Base-by-base conservation (phyloP, 1,284 basidiomycete species). In the Chalciporus sp. region DNA sequence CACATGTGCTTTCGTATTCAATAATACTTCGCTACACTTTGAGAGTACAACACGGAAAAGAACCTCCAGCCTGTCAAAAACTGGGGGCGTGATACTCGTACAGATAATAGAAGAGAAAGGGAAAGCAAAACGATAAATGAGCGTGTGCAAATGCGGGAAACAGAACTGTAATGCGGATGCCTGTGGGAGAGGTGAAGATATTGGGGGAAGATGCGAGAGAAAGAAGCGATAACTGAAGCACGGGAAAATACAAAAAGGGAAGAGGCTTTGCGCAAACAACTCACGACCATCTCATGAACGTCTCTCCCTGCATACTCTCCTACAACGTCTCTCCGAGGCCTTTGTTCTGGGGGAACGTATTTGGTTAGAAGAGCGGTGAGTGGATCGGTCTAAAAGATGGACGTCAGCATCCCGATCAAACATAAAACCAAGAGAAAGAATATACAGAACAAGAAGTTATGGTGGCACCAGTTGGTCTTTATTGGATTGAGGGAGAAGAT, bases 341-440 rank as follows among this genome's bases (percentile, higher is more conserved):
- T 79, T 64, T 78, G 79, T 67, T 90, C 86, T 66, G 85, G 82
- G 43, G 87, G 82, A 68, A 92, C 85, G 74, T 92, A 87, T 82
- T 91, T 92, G 63, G 81, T 85, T 68, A 92, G 75, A 39, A 92
- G 79, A 42, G 83, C 84, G 74, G 80, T 84, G 72, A 92, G 79
- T 42, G 89, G 88, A 74, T 92, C 90, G 57, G 87, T 91, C 90
- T 92, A 79, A 64, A 73, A 71, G 72, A 58, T 49, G 60, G 63
- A 69, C 1, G 29, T 66, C 9, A 66, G 49, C 14, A 33, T 12
- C 31, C 11, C 10, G n/a, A 16, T 47, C 7, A 23, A 33, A 27
- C 23, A 11, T 2, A 27, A 11, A 44, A 8, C 1, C 16, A 17
- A 10, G 23, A 6, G 23, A 23, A 16, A 10, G 1, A 17, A 50